A percentile compares a stretch with the other conserved stretches of the same genome.
Conservation (phyloP, 2,329 filamentous ascomycete species). For the Neofusicoccum ribis region DNA sequence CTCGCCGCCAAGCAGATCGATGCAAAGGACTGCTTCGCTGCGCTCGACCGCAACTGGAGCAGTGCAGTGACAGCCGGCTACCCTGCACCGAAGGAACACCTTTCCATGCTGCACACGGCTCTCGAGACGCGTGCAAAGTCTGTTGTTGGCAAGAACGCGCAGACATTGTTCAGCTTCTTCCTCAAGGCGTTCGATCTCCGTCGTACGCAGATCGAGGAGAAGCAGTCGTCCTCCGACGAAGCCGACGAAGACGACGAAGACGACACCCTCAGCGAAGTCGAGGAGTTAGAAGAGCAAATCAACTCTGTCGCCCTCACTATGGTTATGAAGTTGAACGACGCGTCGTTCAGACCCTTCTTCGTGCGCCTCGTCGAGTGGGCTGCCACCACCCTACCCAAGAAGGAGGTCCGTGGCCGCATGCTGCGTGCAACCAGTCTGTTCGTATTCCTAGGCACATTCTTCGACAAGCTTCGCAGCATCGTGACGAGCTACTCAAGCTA, state of each 20-base stretch:
- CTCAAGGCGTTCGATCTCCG: slow-evolving; percentile 65
- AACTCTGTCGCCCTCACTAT: slow-evolving; percentile 79
- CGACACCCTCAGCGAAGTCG: slow-evolving; percentile 53
- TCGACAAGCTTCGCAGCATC: slow-evolving; percentile 84
- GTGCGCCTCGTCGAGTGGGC: slow-evolving; percentile 83
- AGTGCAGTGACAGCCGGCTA: slow-evolving; percentile 63
- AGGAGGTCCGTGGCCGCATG: slow-evolving; percentile 58
- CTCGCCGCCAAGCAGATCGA: slow-evolving; percentile 77
- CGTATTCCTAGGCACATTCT: slow-evolving; percentile 77
- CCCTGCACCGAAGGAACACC: slow-evolving; percentile 64
- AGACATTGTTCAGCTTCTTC: slow-evolving; percentile 64
- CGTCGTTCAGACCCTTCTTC: slow-evolving; percentile 90
- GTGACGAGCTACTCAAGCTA: slow-evolving; percentile 91
- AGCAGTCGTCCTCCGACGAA: slow-evolving; percentile 32
- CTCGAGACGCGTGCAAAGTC: slow-evolving; percentile 79
- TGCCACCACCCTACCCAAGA: slow-evolving; percentile 60
- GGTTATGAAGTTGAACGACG: slow-evolving; percentile 95
- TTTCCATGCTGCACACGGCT: slow-evolving; percentile 68
- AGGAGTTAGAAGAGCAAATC: slow-evolving; percentile 62
- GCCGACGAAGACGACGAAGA: slow-evolving; percentile 40
- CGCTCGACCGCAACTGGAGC: slow-evolving; percentile 71
- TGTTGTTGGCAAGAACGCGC: slow-evolving; percentile 72
- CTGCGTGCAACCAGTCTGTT: slow-evolving; percentile 75
- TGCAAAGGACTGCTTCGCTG: slow-evolving; percentile 71
- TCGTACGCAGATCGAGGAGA: slow-evolving; percentile 43